A percentile compares a stretch with the other conserved stretches of the same genome.
Conservation (phyloP, 768 basidiomycete genomes). For the Symmetrospora coprosmae region DNA sequence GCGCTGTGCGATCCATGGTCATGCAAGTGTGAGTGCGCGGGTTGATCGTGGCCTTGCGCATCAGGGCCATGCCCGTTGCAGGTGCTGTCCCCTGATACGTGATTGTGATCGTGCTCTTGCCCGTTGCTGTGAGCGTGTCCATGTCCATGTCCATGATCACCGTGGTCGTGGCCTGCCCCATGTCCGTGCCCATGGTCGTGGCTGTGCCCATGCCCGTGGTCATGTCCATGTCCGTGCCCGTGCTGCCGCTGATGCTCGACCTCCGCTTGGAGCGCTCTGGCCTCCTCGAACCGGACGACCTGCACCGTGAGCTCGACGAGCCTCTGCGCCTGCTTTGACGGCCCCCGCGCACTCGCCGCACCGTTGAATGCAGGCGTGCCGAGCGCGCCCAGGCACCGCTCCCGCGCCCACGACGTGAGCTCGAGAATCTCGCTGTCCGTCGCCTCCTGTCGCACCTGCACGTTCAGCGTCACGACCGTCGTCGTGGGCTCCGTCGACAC, state of each 20-base stretch:
- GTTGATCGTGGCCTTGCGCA: slow-evolving; percentile 13
- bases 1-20: too few relatives aligned
- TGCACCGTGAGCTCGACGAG: slow-evolving; percentile 20
- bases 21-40: too few relatives aligned
- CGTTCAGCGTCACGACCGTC: slow-evolving; percentile 61
- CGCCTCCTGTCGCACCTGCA: slow-evolving; percentile 56
- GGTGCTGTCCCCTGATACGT: not conserved
- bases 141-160: slow-evolving; percentile 13
- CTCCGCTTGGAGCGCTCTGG: slow-evolving; percentile 20
- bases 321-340: not conserved
- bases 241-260: not conserved
- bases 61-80: not conserved
- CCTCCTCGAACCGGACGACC: slow-evolving; percentile 23
- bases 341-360: not conserved
- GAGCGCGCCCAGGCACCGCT: slow-evolving; percentile 34
- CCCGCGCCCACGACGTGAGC: slow-evolving; percentile 64
- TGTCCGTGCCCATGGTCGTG: not conserved
- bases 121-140: slow-evolving; percentile 5
- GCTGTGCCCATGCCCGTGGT: not conserved
- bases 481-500: slow-evolving; percentile 21
- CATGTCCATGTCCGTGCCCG: slow-evolving; percentile 9
- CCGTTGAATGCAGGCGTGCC: too few relatives aligned
- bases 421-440: slow-evolving; percentile 56
- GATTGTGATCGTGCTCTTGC: not conserved
- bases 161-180: not conserved